These are phyloP conservation scores for Solanum boliviense DNA, from an alignment of 257 asterid genomes.

Conservation along the genomic window DNA sequence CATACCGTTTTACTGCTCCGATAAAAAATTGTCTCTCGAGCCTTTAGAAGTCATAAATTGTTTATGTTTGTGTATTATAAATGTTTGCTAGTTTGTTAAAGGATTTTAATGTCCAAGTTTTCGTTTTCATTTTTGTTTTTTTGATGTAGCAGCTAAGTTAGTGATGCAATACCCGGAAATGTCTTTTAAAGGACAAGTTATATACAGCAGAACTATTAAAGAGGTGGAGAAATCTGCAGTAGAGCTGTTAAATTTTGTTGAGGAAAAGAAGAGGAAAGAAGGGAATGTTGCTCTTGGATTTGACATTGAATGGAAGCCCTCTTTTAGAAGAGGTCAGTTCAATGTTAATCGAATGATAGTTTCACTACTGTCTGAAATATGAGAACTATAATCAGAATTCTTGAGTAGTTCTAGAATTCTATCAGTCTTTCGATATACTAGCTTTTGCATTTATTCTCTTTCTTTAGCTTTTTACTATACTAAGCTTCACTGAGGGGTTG, in stretches of 20 bases:
- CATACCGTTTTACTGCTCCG: background rate
- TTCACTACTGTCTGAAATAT: background rate
- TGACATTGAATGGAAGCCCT: conserved; percentile 93
- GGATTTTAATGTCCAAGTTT: background rate
- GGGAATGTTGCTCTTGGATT: conserved; percentile 66
- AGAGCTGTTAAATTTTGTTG: conserved; percentile 63
- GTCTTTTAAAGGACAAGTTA: conserved; percentile 50
- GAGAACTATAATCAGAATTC: background rate
- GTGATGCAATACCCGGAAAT: conserved; percentile 29
- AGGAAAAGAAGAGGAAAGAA: conserved; percentile 43
- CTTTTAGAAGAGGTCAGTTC: conserved; percentile 54
- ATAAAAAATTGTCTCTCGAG: background rate
- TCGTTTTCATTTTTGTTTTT: background rate
- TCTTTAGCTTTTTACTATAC: background rate
- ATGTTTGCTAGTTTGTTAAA: background rate
- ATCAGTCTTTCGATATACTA: background rate
- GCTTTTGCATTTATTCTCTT: background rate
- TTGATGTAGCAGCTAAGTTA: background rate
- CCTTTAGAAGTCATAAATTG: background rate
- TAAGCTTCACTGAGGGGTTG: background rate
- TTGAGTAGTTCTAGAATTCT: background rate
- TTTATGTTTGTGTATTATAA: background rate
- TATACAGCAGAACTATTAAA: conserved; percentile 56
- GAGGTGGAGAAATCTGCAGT: conserved; percentile 77
- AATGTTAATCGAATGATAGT: background rate